phyloP scores from a whole-genome alignment of 2,329 filamentous ascomycete species.

The Pseudogymnoascus sp. region DNA sequence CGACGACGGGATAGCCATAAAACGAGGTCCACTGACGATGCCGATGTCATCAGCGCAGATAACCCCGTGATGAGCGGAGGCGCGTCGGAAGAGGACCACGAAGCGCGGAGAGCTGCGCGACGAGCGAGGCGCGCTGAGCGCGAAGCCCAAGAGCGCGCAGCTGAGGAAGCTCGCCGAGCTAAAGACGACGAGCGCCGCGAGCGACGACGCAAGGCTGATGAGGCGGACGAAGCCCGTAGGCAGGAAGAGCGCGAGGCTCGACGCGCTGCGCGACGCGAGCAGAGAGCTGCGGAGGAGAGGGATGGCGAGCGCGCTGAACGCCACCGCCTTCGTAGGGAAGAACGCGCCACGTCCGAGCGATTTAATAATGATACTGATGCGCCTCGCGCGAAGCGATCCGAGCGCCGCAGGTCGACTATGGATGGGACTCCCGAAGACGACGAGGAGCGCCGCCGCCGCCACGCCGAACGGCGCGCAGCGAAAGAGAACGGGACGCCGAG shows the following conservation, averaged over 20 bases:
- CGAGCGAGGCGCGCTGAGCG: conserved; percentile 47
- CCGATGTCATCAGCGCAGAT: conserved; percentile 35
- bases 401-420: conserved; percentile 40
- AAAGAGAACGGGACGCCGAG: conserved; percentile 31
- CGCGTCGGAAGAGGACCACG: conserved; percentile 47
- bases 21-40: conserved; percentile 33
- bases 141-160: conserved; percentile 40
- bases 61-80: conserved; percentile 37
- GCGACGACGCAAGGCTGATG: conserved; percentile 46
- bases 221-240: conserved; percentile 45
- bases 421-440: conserved; percentile 41
- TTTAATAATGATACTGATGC: conserved; percentile 39
- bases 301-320: conserved; percentile 41
- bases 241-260: conserved; percentile 52
- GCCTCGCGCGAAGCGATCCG: conserved; percentile 31
- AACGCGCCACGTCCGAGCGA: conserved; percentile 40
- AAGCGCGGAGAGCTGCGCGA: conserved; percentile 55
- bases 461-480: conserved; percentile 42
- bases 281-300: conserved; percentile 31
- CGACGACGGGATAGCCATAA: conserved; percentile 30
- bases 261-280: conserved; percentile 46
- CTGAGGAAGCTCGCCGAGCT: conserved; percentile 43
- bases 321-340: conserved; percentile 36
- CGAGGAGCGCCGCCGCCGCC: conserved; percentile 44
- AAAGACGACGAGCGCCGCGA: conserved; percentile 51